A percentile compares a stretch with the other conserved stretches of the same genome.
Evolutionary conservation across 148 eudicot species (phyloP).

Genomic region (Chenopodium quinoa): DNA sequence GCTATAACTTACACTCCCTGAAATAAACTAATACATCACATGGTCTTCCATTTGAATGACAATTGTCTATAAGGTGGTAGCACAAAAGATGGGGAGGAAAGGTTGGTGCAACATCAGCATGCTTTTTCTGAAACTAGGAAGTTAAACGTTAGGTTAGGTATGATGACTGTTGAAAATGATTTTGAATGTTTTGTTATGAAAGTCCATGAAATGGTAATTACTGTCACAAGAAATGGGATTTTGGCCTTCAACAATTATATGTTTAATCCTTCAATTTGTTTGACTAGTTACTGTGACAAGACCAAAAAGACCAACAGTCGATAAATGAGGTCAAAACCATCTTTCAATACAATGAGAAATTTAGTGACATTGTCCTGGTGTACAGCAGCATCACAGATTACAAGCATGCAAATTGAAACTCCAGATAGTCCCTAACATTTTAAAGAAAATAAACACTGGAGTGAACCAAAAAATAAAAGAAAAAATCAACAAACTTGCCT

Average conservation of each 20-base stretch:
- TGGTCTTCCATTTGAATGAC: background rate
- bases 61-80: background rate
- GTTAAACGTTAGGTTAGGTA: background rate
- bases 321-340: too few relatives aligned
- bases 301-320: too few relatives aligned
- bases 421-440: too few relatives aligned
- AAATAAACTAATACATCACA: background rate
- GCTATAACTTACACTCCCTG: too few relatives aligned
- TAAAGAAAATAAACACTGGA: background rate
- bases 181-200: background rate
- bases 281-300: background rate
- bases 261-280: background rate
- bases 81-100: background rate
- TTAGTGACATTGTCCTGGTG: too few relatives aligned
- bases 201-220: background rate
- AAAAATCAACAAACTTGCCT: slow-evolving; percentile 42
- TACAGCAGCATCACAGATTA: too few relatives aligned
- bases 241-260: too few relatives aligned
- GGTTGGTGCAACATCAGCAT: too few relatives aligned
- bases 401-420: too few relatives aligned
- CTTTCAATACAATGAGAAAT: too few relatives aligned
- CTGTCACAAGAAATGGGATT: background rate
- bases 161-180: background rate
- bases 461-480: too few relatives aligned
- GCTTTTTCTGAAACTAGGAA: background rate